Conservation (phyloP, 163 green algal species). For the Chloroidium sp. region DNA sequence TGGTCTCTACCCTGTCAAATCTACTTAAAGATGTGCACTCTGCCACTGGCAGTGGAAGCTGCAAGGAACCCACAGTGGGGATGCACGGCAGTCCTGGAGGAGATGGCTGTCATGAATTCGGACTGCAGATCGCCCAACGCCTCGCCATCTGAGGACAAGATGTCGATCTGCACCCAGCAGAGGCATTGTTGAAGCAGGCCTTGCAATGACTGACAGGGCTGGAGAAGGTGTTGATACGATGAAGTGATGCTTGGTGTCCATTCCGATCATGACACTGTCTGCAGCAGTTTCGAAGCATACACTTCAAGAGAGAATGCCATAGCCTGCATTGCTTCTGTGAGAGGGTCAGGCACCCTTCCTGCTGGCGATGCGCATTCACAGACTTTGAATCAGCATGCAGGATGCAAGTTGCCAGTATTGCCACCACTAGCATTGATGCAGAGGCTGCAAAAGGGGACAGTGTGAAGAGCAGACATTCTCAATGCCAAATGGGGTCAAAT, state of each 20-base stretch:
- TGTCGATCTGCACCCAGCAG: conserved; percentile 28
- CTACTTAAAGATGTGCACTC: conserved; percentile 51
- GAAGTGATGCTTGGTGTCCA: neutral
- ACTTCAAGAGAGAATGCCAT: no score
- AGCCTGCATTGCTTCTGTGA: neutral
- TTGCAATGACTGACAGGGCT: neutral
- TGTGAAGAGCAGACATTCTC: no score
- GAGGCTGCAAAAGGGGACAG: no score
- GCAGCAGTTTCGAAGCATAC: no score
- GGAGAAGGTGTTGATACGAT: neutral
- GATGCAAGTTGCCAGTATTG: no score
- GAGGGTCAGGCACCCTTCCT: neutral
- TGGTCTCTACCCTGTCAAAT: no score
- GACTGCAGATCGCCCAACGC: conserved; percentile 20
- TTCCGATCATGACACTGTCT: neutral
- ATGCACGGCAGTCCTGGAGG: conserved; percentile 46
- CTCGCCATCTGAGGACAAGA: conserved; percentile 27
- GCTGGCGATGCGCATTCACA: no score
- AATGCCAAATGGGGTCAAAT: no score
- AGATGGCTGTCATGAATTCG: conserved; percentile 68
- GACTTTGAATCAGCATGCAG: no score
- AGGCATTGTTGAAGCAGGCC: neutral
- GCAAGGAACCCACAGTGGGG: conserved; percentile 35
- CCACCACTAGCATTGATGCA: no score
- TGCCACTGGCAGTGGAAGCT: conserved; percentile 47